phyloP scores from a whole-genome alignment of 345 rosid species.

The Citrus inodora region DNA sequence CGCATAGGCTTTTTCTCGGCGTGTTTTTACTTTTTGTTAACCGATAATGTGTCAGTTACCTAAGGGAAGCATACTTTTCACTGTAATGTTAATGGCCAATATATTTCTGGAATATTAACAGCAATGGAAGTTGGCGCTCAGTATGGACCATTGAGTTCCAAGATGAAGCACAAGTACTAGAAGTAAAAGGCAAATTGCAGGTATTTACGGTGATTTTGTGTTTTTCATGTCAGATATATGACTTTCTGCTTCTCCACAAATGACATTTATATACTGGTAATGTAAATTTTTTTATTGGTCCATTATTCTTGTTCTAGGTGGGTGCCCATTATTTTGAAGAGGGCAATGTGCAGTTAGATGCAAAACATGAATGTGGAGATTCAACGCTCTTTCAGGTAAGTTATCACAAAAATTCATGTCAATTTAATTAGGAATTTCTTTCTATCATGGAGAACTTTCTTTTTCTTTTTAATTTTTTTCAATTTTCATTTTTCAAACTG shows the following conservation, averaged over 20 bases:
- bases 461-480: background rate
- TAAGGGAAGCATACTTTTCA: background rate
- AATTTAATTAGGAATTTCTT: background rate
- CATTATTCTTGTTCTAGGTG: conserved; percentile 47
- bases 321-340: conserved; percentile 98
- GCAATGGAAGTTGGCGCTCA: conserved; percentile 97
- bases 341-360: conserved; percentile 97
- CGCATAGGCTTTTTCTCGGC: background rate
- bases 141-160: conserved; percentile 79
- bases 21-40: background rate
- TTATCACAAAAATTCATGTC: conserved; percentile 7
- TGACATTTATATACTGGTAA: background rate
- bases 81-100: background rate
- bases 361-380: conserved; percentile 81
- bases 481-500: background rate
- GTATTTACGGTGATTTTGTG: conserved; percentile 27
- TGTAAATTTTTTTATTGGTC: background rate
- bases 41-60: background rate
- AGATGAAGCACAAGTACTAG: conserved; percentile 74
- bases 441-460: background rate
- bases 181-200: conserved; percentile 78
- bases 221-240: background rate
- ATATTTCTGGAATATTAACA: conserved; percentile 25
- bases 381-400: conserved; percentile 93
- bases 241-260: conserved; percentile 7